phyloP scores from a whole-genome alignment of 768 basidiomycete genomes.

The Lactarius sanguifluus region DNA sequence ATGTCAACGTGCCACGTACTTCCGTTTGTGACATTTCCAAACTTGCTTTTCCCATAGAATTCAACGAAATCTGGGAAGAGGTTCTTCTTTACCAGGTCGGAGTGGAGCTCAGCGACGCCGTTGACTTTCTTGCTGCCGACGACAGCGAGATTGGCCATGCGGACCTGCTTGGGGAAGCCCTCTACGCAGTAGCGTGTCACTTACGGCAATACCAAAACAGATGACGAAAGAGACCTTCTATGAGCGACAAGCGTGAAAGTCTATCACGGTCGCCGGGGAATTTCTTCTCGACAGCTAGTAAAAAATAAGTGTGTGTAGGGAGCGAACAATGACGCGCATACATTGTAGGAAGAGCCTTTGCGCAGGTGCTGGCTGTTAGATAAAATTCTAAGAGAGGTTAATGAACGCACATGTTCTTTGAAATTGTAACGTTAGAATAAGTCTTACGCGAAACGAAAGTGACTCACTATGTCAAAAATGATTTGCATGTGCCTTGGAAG shows the following conservation, averaged over 20 bases:
- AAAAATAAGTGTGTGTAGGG: constrained; percentile 6
- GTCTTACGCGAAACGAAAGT: constrained; percentile 32
- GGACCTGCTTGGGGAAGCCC: constrained; percentile 79
- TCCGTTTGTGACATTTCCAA: constrained; percentile 92
- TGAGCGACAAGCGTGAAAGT: constrained; percentile 84
- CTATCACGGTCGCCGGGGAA: constrained; percentile 86
- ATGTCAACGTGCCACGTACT: constrained; percentile 43
- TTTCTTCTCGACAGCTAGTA: constrained; percentile 77
- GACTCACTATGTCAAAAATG: constrained; percentile 76
- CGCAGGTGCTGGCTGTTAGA: constrained; percentile 5
- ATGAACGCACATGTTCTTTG: constrained; percentile 50
- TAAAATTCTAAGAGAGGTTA: background rate
- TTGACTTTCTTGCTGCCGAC: constrained; percentile 89
- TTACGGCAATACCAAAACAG: background rate
- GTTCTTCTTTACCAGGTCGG: constrained; percentile 79
- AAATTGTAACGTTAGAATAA: constrained; percentile 26
- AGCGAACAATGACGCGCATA: constrained; percentile 34
- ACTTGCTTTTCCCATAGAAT: constrained; percentile 87
- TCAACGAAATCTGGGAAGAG: constrained; percentile 93
- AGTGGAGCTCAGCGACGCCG: constrained; percentile 96
- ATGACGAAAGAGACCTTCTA: constrained; percentile 59
- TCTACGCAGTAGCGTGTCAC: constrained; percentile 45
- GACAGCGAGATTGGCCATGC: constrained; percentile 91
- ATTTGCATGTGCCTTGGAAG: constrained; percentile 91
- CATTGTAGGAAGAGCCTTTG: constrained; percentile 68